These are phyloP conservation scores for Vanrija humicola DNA, from an alignment of 1,284 basidiomycete species.

Conservation along the genomic window DNA sequence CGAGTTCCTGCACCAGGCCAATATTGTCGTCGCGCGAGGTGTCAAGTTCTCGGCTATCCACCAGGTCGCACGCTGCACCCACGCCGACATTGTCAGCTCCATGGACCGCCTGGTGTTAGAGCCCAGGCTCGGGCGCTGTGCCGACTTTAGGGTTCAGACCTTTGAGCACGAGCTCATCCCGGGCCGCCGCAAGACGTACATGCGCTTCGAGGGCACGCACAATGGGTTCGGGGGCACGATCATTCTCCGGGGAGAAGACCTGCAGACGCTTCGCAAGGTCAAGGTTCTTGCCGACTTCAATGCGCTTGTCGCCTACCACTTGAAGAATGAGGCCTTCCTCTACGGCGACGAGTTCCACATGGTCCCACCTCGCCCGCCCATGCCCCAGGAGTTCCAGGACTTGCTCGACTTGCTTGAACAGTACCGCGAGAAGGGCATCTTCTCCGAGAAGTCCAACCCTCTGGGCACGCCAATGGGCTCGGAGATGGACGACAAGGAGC, in stretches of 20 bases:
- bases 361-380: constrained; percentile 54
- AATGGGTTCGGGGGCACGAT: constrained; percentile 91
- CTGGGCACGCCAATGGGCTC: not conserved
- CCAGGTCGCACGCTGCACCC: constrained; percentile 87
- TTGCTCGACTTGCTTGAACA: constrained; percentile 28
- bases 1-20: constrained; percentile 79
- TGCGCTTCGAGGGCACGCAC: constrained; percentile 94
- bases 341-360: constrained; percentile 91
- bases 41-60: constrained; percentile 86
- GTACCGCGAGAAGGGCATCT: not conserved
- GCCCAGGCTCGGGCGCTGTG: constrained; percentile 84
- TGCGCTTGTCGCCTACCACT: constrained; percentile 76
- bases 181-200: constrained; percentile 85
- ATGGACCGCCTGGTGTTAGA: constrained; percentile 91
- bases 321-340: constrained; percentile 89
- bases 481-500: constrained; percentile 55
- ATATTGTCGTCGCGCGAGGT: constrained; percentile 84
- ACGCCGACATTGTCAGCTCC: constrained; percentile 90
- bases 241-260: constrained; percentile 82
- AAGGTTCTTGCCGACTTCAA: constrained; percentile 92
- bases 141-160: constrained; percentile 84
- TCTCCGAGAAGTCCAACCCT: not conserved
- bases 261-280: constrained; percentile 71
- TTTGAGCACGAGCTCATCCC: constrained; percentile 91
- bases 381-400: constrained; percentile 35